Conservation (phyloP, 1,284 basidiomycete species). For the Stygiomarasmius scandens region DNA sequence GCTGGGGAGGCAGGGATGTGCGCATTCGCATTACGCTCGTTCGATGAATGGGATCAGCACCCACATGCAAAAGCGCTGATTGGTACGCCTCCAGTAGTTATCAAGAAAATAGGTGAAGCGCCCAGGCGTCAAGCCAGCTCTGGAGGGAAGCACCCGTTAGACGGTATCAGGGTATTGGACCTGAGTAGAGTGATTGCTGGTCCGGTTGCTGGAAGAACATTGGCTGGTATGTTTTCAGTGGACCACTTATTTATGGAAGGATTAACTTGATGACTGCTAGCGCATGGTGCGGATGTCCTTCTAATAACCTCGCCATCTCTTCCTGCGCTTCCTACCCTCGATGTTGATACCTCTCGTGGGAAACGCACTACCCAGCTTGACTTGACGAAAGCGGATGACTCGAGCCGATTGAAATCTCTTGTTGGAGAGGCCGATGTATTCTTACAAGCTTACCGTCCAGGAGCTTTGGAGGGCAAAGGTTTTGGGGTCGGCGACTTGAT, state of each 20-base stretch:
- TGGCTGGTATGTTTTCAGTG: constrained; percentile 45
- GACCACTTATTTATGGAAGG: not conserved
- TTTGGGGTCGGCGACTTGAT: constrained; percentile 50
- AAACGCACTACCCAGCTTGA: constrained; percentile 70
- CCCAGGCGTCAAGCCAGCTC: constrained; percentile 33
- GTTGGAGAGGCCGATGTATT: constrained; percentile 58
- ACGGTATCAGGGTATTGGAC: constrained; percentile 58
- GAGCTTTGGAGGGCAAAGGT: constrained; percentile 51
- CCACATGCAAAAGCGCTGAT: constrained; percentile 47
- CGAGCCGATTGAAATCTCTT: constrained; percentile 38
- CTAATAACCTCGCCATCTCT: constrained; percentile 59
- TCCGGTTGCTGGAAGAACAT: constrained; percentile 55
- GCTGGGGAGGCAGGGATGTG: constrained; percentile 53
- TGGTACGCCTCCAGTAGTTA: constrained; percentile 42
- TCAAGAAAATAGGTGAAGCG: constrained; percentile 53
- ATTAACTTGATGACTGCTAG: constrained; percentile 29
- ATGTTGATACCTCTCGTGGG: constrained; percentile 65
- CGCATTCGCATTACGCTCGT: constrained; percentile 54
- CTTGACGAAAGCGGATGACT: constrained; percentile 39
- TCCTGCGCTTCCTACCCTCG: constrained; percentile 55
- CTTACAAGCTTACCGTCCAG: constrained; percentile 68
- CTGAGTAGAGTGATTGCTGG: constrained; percentile 63
- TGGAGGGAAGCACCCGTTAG: constrained; percentile 37
- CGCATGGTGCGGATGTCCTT: constrained; percentile 65
- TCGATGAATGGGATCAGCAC: constrained; percentile 52